Conservation (phyloP, 352 stramenopile genomes). For the Pythium apleroticum region DNA sequence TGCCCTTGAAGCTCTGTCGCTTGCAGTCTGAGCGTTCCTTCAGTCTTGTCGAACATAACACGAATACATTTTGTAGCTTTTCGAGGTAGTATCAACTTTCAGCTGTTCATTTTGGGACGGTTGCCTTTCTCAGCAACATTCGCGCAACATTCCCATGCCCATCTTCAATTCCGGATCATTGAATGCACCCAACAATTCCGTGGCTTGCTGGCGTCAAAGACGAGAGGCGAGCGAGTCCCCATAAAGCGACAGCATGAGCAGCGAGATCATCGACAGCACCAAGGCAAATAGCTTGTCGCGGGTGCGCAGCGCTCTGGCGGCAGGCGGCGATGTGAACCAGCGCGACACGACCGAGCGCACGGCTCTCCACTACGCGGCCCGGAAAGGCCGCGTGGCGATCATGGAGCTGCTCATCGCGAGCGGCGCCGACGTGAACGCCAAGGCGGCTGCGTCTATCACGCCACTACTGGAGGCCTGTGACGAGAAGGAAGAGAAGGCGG, state of each 20-base stretch:
- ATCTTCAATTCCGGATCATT: not conserved
- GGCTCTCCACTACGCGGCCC: not conserved
- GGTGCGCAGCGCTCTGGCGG: not conserved
- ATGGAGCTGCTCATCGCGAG: constrained; percentile 3
- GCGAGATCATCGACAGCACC: not conserved
- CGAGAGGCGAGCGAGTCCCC: no score
- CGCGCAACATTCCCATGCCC: not conserved
- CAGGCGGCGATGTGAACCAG: not conserved
- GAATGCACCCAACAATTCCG: not conserved
- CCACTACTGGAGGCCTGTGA: not conserved
- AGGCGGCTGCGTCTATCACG: not conserved
- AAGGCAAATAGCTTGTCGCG: constrained; percentile 3
- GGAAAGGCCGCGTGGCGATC: not conserved
- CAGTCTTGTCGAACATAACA: not conserved
- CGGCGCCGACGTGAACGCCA: not conserved
- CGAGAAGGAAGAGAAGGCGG: not conserved
- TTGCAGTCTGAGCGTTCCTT: not conserved
- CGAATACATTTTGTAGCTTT: not conserved
- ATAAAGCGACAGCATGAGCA: not conserved
- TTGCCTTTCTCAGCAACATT: constrained; percentile 5
- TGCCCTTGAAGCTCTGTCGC: not conserved
- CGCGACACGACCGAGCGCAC: not conserved
- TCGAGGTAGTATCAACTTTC: no score
- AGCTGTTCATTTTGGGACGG: not conserved
- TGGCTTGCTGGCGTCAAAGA: not conserved